Base-by-base conservation (phyloP, 495 filamentous ascomycete genomes). In the Daldinia loculata region DNA sequence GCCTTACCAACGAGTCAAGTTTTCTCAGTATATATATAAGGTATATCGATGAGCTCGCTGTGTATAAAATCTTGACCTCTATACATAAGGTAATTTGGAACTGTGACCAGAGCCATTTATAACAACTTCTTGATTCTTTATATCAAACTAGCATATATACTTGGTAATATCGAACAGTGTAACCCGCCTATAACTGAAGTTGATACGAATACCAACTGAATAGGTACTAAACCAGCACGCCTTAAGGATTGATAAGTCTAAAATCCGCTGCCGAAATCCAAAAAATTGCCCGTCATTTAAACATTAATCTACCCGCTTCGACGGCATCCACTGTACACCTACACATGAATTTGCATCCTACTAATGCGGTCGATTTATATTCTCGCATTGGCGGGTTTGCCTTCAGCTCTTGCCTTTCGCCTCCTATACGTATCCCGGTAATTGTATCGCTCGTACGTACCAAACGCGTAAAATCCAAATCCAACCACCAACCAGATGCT, bases 401-500 rank as follows among this genome's bases (percentile, higher is more conserved):
- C 50, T 39, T 74, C 61, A 0, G 70, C 76, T 62, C 75, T 73
- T n/a, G 83, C 83, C 57, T 87, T 78, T 41, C 88, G 78, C 59
- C 84, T 80, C 63, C 86, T 76, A 72, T 90, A 92, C 56, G 84
- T 79, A 24, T 91, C 87, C 36, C 89, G 72, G 75, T 89, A 91
- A 76, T 86, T 84, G 56, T 89, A 87, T 41, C 91, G 82, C 61
- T 84, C 84, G 39, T 89, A 76, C 0, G 88, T 90, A 43, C 91
- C 91, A 43, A 81, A 86, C 2, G 82, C 89, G 56, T 92, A 88
- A 30, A 84, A 85, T 0, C 73, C 74, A 26, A 88, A 39, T 19
- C 89, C 86, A 2, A 90, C 34, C 0, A 84, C 61, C 0, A 85
- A 72, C 88, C 92, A 94, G 22, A 85, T 71, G 50, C 85, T 80